Conservation (phyloP, 139 green algal genomes). For the Parachlorella kessleri region DNA sequence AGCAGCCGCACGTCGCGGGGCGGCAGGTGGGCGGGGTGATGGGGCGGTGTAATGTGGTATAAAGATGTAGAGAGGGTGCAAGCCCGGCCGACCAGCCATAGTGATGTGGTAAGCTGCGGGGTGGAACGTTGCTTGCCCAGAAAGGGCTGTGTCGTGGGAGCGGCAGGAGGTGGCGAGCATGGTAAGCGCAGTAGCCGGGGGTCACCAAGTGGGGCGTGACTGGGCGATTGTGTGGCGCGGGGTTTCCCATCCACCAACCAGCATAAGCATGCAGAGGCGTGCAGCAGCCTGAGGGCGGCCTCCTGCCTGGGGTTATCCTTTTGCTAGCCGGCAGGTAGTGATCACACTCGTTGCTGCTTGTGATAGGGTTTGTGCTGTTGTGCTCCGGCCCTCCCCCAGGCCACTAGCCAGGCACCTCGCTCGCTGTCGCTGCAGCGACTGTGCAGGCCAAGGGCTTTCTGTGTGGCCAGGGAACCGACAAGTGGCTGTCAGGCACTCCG, state of each 20-base stretch:
- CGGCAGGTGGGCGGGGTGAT: not conserved
- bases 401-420: not conserved
- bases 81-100: no score
- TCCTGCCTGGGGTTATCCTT: no score
- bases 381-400: not conserved
- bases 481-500: no score
- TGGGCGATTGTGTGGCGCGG: no score
- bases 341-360: no score
- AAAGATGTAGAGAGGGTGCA: not conserved
- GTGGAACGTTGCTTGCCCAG: not conserved
- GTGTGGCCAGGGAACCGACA: not conserved
- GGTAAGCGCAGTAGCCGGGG: not conserved
- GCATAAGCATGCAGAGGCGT: no score
- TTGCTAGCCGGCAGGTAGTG: no score
- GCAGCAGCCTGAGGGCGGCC: no score
- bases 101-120: no score
- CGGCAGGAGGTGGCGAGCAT: not conserved
- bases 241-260: no score
- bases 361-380: not conserved
- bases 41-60: not conserved
- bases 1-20: not conserved
- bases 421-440: not conserved
- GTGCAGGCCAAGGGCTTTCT: not conserved
- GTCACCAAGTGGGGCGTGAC: no score
- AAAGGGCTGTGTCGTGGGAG: not conserved